phyloP scores from a whole-genome alignment of 129 eudicot species.

The Flaveria ramosissima region DNA sequence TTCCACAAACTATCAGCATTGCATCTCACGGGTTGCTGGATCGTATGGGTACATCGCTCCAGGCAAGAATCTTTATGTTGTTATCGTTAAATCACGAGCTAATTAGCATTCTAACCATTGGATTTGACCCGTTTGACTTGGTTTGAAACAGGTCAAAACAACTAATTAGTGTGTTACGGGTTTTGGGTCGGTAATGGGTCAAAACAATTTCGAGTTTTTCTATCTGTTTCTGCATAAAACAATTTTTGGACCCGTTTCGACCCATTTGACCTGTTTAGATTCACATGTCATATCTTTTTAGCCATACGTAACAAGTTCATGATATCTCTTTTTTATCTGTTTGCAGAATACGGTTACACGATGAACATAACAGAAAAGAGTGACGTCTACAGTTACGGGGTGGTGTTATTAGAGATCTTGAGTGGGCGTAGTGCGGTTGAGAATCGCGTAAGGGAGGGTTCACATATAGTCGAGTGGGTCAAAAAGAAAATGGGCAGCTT shows the following conservation, averaged over 20 bases:
- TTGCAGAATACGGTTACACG: constrained; percentile 89
- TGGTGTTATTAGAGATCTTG: constrained; percentile 79
- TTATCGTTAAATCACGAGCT: not conserved
- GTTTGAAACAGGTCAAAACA: not conserved
- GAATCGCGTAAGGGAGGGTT: constrained; percentile 70
- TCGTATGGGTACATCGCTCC: constrained; percentile 95
- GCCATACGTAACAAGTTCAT: not conserved
- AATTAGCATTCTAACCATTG: not conserved
- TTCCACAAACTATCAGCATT: constrained; percentile 80
- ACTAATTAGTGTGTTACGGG: not conserved
- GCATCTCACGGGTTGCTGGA: constrained; percentile 88
- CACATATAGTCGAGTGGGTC: constrained; percentile 94
- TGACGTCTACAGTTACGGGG: constrained; percentile 89
- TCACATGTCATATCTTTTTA: not conserved
- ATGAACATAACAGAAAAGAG: constrained; percentile 95
- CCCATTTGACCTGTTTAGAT: not conserved
- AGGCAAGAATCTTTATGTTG: constrained; percentile 52
- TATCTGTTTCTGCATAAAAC: not conserved
- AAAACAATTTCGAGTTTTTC: not conserved
- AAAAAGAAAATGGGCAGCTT: constrained; percentile 96
- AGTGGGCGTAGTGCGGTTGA: constrained; percentile 91
- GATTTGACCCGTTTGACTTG: not conserved
- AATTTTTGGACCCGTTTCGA: not conserved
- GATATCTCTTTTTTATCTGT: not conserved
- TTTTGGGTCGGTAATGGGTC: not conserved